Evolutionary conservation across 257 asterid species (phyloP), one percentile per base, ranked within the genome.

Genomic region (Salvia splendens): DNA sequence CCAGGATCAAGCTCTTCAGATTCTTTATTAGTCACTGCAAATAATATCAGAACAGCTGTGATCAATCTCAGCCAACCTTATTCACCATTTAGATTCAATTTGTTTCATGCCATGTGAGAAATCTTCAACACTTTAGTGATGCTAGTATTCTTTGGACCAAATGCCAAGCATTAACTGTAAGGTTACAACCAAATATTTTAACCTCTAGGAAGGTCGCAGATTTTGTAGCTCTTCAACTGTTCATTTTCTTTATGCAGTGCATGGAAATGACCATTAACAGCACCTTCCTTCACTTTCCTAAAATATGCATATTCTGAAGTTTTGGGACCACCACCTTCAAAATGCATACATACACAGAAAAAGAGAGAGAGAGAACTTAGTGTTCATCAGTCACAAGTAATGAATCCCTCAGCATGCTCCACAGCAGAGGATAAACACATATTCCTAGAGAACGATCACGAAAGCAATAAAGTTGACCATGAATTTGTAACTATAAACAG

Each of bases 251-350:
- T 60, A 60, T 56, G 74, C 51, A 53, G 61, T 15, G 79, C 60
- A 70, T 58, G 68, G 38, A 64, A 65, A 61, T 66, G 71, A 72
- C 56, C 49, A 51, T 74, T 56, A 52, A 61, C 79, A 47, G 66
- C 65, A 12, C 65, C 77, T 56, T 81, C 70, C 87, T 76, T 88
- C 33, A 86, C 42, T 70, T 83, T 90, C 78, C 70, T 88, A 79
- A 86, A 90, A 74, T 81, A 90, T 6, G 96, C 95, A 72, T 78
- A 90, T 71, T 90, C 96, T 45, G 96, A 88, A 49, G 97, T 90
- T 78, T 84, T 90, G 50, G 97, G 86, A 12, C 16, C 85, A 69
- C 73, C 92, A 70, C 78, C 97, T 88, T 83, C 83, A 73, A 65
- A 7, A 76, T 8, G 33, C 17, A n/a, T 6, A 24, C 6, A 20